phyloP scores from a whole-genome alignment of 495 filamentous ascomycete species.

The Neurospora sp. region DNA sequence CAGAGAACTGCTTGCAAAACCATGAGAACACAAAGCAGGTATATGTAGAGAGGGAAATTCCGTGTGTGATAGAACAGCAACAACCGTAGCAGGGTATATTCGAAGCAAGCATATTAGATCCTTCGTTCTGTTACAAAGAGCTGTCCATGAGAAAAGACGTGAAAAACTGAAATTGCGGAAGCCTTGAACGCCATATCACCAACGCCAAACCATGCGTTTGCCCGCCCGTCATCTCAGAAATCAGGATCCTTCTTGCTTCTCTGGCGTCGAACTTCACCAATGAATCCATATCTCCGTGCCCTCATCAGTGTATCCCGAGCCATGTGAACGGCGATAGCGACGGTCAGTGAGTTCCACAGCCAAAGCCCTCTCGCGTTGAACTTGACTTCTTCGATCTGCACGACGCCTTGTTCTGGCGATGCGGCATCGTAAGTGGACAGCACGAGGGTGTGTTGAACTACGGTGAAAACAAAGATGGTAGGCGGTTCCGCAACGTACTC shows the following conservation, averaged over 20 bases:
- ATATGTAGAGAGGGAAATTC: background rate
- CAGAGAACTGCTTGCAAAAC: background rate
- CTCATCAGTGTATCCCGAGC: constrained; percentile 9
- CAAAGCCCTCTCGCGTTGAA: constrained; percentile 19
- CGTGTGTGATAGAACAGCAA: background rate
- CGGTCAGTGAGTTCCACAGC: constrained; percentile 24
- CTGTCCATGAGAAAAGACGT: background rate
- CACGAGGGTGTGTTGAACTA: constrained; percentile 19
- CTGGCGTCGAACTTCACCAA: background rate
- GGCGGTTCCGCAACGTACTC: constrained; percentile 9
- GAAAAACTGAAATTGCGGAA: background rate
- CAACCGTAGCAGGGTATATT: background rate
- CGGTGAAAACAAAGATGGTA: constrained; percentile 19
- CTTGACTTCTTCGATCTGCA: constrained; percentile 11
- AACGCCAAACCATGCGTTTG: background rate
- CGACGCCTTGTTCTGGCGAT: constrained; percentile 6
- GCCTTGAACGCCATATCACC: background rate
- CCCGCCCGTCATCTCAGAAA: background rate
- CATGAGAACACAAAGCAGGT: background rate
- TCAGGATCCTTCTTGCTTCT: constrained; percentile 14
- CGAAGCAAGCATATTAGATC: background rate
- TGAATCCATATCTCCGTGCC: constrained; percentile 1
- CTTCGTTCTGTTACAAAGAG: background rate
- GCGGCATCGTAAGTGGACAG: constrained; percentile 18
- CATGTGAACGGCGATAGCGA: constrained; percentile 21